A percentile compares a stretch with the other conserved stretches of the same genome.
Evolutionary conservation across 441 rosid species (phyloP).

Genomic region (Croton setiger): DNA sequence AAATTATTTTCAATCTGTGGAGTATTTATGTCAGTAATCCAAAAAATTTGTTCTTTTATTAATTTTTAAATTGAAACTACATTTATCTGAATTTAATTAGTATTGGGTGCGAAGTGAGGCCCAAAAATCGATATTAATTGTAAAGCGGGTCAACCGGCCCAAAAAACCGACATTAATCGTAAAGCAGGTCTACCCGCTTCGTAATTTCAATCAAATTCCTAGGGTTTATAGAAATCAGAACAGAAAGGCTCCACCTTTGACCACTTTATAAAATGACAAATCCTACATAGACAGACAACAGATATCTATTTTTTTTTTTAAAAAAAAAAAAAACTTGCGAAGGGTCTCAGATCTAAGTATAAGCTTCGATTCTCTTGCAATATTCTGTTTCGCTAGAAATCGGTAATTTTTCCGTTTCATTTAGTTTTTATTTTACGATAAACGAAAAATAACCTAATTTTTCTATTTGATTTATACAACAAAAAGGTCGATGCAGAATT

Average conservation of each 20-base stretch:
- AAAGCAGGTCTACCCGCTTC: background rate
- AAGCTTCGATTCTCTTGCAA: background rate
- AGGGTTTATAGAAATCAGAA: conserved; percentile 11
- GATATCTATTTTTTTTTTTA: background rate
- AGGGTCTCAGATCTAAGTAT: conserved; percentile 9
- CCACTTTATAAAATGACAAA: background rate
- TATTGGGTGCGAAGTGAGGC: too few species aligned
- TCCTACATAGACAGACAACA: background rate
- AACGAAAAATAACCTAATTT: background rate
- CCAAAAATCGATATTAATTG: too few species aligned
- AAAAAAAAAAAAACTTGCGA: too few species aligned
- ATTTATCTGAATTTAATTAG: too few species aligned
- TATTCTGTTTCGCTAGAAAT: background rate
- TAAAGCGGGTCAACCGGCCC: too few species aligned
- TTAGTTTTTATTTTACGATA: background rate
- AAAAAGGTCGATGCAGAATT: background rate
- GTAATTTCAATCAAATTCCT: background rate
- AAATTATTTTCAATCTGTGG: too few species aligned
- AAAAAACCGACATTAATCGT: background rate
- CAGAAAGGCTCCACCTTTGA: background rate
- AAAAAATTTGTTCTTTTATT: too few species aligned
- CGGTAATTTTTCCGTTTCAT: too few species aligned
- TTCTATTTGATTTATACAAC: background rate
- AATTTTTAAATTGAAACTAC: too few species aligned
- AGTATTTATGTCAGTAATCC: too few species aligned